Evolutionary conservation across 2,329 filamentous ascomycete genomes (phyloP).

Genomic region (Cryphonectria parasitica): DNA sequence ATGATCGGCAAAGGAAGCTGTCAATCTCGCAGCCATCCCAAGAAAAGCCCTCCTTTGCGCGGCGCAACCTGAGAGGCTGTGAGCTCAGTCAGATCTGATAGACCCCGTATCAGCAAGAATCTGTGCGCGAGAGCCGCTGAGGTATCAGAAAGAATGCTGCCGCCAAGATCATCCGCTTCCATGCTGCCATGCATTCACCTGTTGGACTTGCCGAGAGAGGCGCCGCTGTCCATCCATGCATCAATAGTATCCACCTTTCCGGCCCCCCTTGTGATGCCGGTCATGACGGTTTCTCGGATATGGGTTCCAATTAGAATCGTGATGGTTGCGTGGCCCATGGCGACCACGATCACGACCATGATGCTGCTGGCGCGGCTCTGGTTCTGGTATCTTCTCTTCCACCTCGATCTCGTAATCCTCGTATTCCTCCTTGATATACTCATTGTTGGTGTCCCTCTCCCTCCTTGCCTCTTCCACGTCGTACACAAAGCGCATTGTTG

Average conservation of each 20-base stretch:
- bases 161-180: not conserved
- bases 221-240: not conserved
- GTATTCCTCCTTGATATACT: constrained; percentile 73
- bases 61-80: not conserved
- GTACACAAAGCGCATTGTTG: constrained; percentile 90
- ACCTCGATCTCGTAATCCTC: constrained; percentile 80
- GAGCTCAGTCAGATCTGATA: not conserved
- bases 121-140: not conserved
- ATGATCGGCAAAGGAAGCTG: not conserved
- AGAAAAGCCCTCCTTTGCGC: not conserved
- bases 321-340: constrained; percentile 27
- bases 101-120: not conserved
- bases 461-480: constrained; percentile 74
- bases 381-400: constrained; percentile 60
- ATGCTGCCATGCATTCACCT: not conserved
- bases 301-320: constrained; percentile 27
- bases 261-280: constrained; percentile 26
- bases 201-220: not conserved
- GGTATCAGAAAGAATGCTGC: not conserved
- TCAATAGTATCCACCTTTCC: constrained; percentile 30
- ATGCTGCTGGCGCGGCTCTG: constrained; percentile 33
- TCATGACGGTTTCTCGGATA: constrained; percentile 29
- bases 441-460: constrained; percentile 70
- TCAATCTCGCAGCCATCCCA: not conserved
- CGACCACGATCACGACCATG: constrained; percentile 29